Evolutionary conservation across 139 green algal species (phyloP), one percentile per base, ranked within the genome.

Genomic region (Chlorella sp.): DNA sequence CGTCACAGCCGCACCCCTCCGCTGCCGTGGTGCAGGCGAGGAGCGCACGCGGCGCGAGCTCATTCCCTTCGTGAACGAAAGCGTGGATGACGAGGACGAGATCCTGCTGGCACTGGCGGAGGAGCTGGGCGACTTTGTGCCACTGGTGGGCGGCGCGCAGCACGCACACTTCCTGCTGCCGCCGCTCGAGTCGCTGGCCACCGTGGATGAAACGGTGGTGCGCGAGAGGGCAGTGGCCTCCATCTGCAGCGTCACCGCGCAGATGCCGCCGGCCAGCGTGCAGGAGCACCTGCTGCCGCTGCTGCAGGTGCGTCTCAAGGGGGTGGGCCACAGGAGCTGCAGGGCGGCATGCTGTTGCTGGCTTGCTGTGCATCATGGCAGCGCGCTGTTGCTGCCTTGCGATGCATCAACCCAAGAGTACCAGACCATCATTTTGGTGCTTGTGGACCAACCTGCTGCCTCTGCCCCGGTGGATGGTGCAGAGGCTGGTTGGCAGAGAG

Each of bases 171-270:
- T 90, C 25, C 87, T 99, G 72, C 91, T 99, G 71, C 90, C 88
- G 16, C 94, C 97, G 25, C 92, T 99, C n/a, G 98, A 99, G 90
- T 92, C 90, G 25, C 93, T 99, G 39, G 92, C 93, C 20, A 95
- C 92, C 26, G 96, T 99, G 12, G 98, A 99, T 86, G 98, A 99
- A 88, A 99, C 98, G 23, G 98, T 99, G 41, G 98, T 99, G 44
- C 88, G 98, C 20, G 96, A 99, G 55, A 97, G 95, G 65, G 98
- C 98, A 28, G 96, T 98, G 26, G 94, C 97, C 75, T 96, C 93
- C 11, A 87, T 99, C 21, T 86, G 81, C 80, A 95, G 96, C 73
- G 94, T 99, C 16, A 94, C 85, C 1, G 81, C 88, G 17, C 83
- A 95, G 82, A 91, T 99, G 88, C 91, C 93, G 11, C 88, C 94